Base-by-base conservation (phyloP, 2,329 filamentous ascomycete species). In the Claviceps spartinae region DNA sequence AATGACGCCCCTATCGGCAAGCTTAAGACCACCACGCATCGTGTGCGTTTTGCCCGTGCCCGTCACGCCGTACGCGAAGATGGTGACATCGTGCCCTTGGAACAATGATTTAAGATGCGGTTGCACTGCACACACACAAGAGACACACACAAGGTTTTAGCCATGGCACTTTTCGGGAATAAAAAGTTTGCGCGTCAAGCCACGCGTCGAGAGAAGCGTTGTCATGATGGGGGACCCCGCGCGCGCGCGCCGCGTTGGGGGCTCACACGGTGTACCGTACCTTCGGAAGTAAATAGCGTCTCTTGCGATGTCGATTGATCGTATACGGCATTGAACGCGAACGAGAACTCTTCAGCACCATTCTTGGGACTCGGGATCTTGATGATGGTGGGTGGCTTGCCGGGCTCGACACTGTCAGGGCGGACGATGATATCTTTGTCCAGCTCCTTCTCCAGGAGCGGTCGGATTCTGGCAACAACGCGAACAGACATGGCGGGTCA, bases 41-140 rank as follows among this genome's bases (percentile, higher is more conserved):
- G 90, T 96, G 69, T 95, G 88, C 54, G 90, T 96, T 71, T 96
- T 96, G 52, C 90, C 90, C 0, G 89, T 95, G 47, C 90, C 90
- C 0, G 90, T 95, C 54, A 91, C 88, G 55, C 90, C 90, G 65
- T 96, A 95, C 30, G 90, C 89, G 63, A 96, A 95, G 53, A 95
- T 80, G 11, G 88, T 95, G 43, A 91, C 80, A 69, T 94, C 87
- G 63, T 88, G 82, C 53, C 88, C 93, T 68, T 84, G 83, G 70
- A 97, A 96, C 9, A 97, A 80, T 51, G 93, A 86, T 66, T 95
- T 96, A 56, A 96, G 75, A 49, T 90, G 89, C 1, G 91, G 88
- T 42, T 88, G 78, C 59, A 97, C 90, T 95, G 65, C 36, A 57
- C 53, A 53, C 11, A 45, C 22, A 45, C 22, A 30, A 30, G 5